phyloP scores from a whole-genome alignment of 306 rosid genomes.

The Geum urbanum region DNA sequence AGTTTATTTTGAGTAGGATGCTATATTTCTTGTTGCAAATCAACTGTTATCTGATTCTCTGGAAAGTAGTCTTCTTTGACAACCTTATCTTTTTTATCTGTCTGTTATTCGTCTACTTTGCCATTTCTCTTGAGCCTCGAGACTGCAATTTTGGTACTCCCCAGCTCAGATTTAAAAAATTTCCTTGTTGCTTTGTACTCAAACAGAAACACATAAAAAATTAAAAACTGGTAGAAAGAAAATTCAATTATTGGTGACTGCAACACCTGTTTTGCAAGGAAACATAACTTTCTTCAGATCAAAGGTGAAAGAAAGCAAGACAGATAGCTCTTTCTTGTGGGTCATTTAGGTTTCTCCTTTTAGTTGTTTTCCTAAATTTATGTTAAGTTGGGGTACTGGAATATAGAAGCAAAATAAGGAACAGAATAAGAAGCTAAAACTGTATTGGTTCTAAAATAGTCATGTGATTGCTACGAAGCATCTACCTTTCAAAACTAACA shows the following conservation, averaged over 20 bases:
- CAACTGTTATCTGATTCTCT: constrained; percentile 4
- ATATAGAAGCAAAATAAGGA: constrained; percentile 27
- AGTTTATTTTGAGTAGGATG: background rate
- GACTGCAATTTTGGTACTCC: constrained; percentile 8
- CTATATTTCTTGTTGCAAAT: background rate
- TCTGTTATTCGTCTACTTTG: constrained; percentile 6
- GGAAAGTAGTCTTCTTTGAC: constrained; percentile 14
- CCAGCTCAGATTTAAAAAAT: background rate
- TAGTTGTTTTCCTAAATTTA: constrained; percentile 36
- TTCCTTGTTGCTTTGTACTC: background rate
- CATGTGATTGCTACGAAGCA: constrained; percentile 64
- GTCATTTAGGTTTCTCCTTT: constrained; percentile 30
- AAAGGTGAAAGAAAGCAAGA: constrained; percentile 36
- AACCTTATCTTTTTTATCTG: background rate
- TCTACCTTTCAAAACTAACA: constrained; percentile 89
- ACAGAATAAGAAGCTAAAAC: constrained; percentile 35
- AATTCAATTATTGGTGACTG: too few species aligned
- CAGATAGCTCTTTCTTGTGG: constrained; percentile 28
- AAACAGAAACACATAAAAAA: background rate
- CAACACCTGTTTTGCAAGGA: constrained; percentile 47
- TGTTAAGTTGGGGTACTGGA: constrained; percentile 19
- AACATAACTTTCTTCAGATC: constrained; percentile 42
- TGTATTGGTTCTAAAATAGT: constrained; percentile 32
- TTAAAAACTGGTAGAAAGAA: background rate
- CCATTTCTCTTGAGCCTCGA: background rate